These are phyloP conservation scores for Vaccinium darrowii DNA, from an alignment of 148 eudicot species.

Conservation along the genomic window DNA sequence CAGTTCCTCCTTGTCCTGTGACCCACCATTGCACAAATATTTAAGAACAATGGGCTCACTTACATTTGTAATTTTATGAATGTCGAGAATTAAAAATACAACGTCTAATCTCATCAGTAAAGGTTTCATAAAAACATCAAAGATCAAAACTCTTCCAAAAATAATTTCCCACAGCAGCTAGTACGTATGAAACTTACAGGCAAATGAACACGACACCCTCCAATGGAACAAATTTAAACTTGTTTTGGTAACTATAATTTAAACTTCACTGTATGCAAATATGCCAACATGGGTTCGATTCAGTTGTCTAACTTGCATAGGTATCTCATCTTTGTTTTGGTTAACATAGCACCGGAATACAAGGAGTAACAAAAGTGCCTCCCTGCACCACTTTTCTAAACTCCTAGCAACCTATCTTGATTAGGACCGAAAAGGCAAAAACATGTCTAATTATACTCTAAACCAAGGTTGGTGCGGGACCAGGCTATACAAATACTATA, in stretches of 20 bases:
- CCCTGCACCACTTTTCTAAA: neutral
- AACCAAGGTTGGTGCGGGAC: too few relatives aligned
- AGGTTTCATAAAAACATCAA: neutral
- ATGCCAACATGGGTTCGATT: neutral
- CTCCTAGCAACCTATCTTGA: too few relatives aligned
- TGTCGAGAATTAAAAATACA: neutral
- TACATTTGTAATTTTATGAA: neutral
- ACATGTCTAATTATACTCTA: too few relatives aligned
- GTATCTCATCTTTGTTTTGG: neutral
- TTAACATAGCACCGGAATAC: neutral
- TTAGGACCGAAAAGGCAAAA: too few relatives aligned
- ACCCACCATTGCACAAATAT: conserved; percentile 5
- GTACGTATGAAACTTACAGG: neutral
- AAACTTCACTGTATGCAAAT: neutral
- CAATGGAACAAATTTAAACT: neutral
- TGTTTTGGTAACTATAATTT: neutral
- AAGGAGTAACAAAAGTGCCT: neutral
- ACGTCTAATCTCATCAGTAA: neutral
- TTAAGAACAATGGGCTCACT: neutral
- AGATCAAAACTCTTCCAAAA: neutral
- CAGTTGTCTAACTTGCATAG: neutral
- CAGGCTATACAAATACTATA: too few relatives aligned
- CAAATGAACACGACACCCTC: neutral
- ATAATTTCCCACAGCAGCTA: neutral
- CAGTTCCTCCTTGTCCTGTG: conserved; percentile 73